Percentiles rank a stretch among this genome's conserved stretches.
These are phyloP conservation scores for Pleomassaria siparia DNA, from an alignment of 2,329 filamentous ascomycete species.

Conservation along the genomic window DNA sequence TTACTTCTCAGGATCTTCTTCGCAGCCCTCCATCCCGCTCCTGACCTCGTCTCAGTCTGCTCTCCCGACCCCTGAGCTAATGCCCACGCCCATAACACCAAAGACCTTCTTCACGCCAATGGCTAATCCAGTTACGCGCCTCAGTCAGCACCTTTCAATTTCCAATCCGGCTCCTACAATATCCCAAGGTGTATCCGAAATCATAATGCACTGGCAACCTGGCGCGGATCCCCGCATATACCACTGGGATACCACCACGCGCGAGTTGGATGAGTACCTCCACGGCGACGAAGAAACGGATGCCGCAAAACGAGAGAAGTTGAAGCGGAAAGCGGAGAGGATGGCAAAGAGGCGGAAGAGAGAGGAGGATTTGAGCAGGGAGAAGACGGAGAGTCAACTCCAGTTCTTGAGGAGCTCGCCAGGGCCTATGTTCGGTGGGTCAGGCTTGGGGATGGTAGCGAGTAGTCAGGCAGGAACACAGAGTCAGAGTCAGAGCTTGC, in stretches of 20 bases:
- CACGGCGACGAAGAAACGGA: slow-evolving; percentile 36
- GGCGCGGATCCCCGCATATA: slow-evolving; percentile 44
- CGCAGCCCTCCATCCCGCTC: slow-evolving; percentile 1
- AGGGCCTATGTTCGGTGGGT: slow-evolving; percentile 20
- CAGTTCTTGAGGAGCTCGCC: slow-evolving; percentile 27
- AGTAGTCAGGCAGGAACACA: slow-evolving; percentile 28
- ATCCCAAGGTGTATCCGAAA: slow-evolving; percentile 35
- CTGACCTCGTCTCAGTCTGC: background rate
- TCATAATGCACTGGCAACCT: slow-evolving; percentile 47
- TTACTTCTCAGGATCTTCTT: background rate
- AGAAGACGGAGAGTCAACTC: slow-evolving; percentile 24
- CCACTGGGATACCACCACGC: slow-evolving; percentile 43
- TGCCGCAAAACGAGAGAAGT: slow-evolving; percentile 40
- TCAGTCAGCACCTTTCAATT: slow-evolving; percentile 42
- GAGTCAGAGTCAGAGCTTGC: slow-evolving; percentile 14
- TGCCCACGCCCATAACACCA: slow-evolving; percentile 20
- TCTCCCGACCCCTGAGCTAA: slow-evolving; percentile 17
- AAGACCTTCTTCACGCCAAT: background rate
- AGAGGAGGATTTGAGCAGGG: slow-evolving; percentile 35
- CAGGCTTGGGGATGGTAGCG: background rate
- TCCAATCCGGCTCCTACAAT: slow-evolving; percentile 21
- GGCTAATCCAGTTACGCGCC: slow-evolving; percentile 27
- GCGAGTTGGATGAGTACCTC: slow-evolving; percentile 26
- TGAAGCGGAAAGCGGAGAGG: slow-evolving; percentile 43
- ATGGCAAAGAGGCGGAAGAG: slow-evolving; percentile 44